Base-by-base conservation (phyloP, 495 filamentous ascomycete genomes). In the Copromyces sp. region DNA sequence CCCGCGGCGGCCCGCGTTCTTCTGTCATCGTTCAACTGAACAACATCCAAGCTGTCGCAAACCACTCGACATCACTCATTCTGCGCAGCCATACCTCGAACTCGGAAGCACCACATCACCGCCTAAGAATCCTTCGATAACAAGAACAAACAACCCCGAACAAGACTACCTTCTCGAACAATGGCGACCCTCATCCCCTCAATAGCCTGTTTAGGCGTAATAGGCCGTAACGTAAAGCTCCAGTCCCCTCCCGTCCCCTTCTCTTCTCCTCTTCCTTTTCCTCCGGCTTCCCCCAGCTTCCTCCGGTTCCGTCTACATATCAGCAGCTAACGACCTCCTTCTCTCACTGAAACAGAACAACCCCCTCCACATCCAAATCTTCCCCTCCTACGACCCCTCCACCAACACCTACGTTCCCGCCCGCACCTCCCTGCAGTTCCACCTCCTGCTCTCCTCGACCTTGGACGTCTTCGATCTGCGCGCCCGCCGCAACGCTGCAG, bases 381-480 rank as follows among this genome's bases (percentile, higher is more conserved):
- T 98, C 81, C 92, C 94, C 41, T 90, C 94, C 74, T 80, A 85
- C 82, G 83, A 85, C 75, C 74, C 81, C 38, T 47, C 77, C 47
- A 83, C 82, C 73, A 82, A 81, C 79, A 77, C 77, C 70, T 83
- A 79, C 76, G 74, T 77, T 38, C 86, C 83, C 77, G 86, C 86
- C 68, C 86, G 83, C 78, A 90, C 84, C 73, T 87, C 83, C 7
- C 88, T 99, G 35, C 92, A 96, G 77, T 98, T 95, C 86, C 93
- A 93, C 47, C 94, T 98, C 76, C 86, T 98, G 38, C 88, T 97
- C 70, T 93, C 93, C 74, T 91, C 90, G 71, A 95, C 92, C 71
- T 92, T 99, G 71, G 95, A 98, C 82, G 90, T 98, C 71, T 97
- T 99, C 84, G 93, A 94, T 71, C 87, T 91, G 39, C 92, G 94